phyloP scores from a whole-genome alignment of 768 basidiomycete genomes.

The Trametes cubensis region DNA sequence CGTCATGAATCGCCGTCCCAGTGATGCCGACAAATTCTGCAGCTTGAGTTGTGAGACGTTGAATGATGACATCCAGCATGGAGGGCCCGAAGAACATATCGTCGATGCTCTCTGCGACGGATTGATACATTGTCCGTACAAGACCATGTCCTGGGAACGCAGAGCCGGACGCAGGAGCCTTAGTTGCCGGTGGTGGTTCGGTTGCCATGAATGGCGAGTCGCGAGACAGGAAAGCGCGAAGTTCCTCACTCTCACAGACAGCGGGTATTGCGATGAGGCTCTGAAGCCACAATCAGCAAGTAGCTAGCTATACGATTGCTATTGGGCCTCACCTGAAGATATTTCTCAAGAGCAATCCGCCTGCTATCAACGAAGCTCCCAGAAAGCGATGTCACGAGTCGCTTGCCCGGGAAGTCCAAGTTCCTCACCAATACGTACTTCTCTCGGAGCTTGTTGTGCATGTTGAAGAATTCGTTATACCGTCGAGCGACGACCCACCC shows the following conservation, averaged over 20 bases:
- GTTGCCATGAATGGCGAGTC: constrained; percentile 80
- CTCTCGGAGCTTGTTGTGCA: constrained; percentile 86
- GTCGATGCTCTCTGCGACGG: constrained; percentile 93
- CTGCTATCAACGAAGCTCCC: constrained; percentile 87
- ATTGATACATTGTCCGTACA: constrained; percentile 86
- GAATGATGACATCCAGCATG: constrained; percentile 94
- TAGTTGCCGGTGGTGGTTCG: constrained; percentile 41
- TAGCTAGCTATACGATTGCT: background rate
- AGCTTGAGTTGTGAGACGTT: constrained; percentile 86
- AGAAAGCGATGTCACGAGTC: constrained; percentile 85
- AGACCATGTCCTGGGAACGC: constrained; percentile 72
- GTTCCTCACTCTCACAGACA: constrained; percentile 80
- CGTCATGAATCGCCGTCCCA: constrained; percentile 77
- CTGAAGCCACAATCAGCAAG: constrained; percentile 42
- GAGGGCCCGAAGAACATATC: constrained; percentile 97
- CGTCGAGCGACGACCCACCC: constrained; percentile 94
- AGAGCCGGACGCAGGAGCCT: constrained; percentile 39
- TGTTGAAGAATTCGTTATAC: constrained; percentile 92
- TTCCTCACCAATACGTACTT: constrained; percentile 64
- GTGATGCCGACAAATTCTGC: constrained; percentile 86
- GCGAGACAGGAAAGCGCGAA: constrained; percentile 84
- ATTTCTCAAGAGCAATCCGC: constrained; percentile 79
- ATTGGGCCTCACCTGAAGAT: constrained; percentile 70
- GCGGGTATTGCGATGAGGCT: constrained; percentile 70
- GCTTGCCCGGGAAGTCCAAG: constrained; percentile 91